phyloP scores from a whole-genome alignment of 257 asterid genomes.

The Paraleonurus japonicus region DNA sequence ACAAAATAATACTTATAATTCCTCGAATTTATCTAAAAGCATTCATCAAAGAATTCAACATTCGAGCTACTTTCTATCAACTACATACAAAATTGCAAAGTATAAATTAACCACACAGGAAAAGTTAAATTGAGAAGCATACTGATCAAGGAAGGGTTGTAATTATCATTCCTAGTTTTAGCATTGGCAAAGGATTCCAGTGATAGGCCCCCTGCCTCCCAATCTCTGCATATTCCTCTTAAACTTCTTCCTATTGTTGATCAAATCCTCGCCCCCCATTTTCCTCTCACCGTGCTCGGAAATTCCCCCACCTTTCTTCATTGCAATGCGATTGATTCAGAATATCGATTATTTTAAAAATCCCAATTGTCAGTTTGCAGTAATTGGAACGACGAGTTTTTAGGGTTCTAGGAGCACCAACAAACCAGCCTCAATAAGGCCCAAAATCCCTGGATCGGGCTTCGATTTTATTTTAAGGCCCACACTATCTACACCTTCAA shows the following conservation, averaged over 20 bases:
- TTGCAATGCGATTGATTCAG: conserved; percentile 10
- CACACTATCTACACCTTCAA: no score
- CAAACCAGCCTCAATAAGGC: background rate
- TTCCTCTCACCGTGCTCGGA: conserved; percentile 28
- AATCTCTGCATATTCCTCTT: conserved; percentile 73
- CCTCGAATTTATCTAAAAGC: background rate
- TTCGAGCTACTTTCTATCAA: background rate
- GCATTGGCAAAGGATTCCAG: conserved; percentile 83
- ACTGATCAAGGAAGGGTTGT: conserved; percentile 86
- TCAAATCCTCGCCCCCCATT: conserved; percentile 33
- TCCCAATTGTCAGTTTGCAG: conserved; percentile 21
- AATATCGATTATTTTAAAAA: background rate
- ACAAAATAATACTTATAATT: background rate
- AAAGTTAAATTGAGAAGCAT: conserved; percentile 5
- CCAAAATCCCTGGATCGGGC: background rate
- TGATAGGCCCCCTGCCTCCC: conserved; percentile 81
- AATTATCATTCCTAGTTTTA: conserved; percentile 48
- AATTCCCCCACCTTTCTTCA: conserved; percentile 41
- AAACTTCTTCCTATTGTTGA: conserved; percentile 51
- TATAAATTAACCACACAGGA: background rate
- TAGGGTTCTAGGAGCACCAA: background rate
- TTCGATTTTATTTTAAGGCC: no score
- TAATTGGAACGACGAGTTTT: background rate
- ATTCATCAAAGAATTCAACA: background rate
- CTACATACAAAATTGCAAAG: background rate